Conservation (phyloP, 1,139 yeast genomes). For the Debaryomyces nepalensis region DNA sequence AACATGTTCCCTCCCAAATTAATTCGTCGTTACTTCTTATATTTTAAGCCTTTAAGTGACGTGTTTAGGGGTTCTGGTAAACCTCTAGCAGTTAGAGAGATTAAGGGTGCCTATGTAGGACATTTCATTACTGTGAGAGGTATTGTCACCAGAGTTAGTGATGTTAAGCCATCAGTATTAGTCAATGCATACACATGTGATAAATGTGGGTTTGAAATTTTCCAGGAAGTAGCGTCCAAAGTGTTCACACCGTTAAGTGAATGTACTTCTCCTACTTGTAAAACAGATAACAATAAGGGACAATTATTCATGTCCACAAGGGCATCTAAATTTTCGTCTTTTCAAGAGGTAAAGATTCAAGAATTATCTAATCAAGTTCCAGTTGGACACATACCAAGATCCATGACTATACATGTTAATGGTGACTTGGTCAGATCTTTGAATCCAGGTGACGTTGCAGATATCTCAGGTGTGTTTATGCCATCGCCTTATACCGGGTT, state of each 20-base stretch:
- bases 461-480: conserved; percentile 86
- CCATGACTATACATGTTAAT: conserved; percentile 80
- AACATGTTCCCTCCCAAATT: conserved; percentile 81
- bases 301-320: conserved; percentile 91
- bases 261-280: conserved; percentile 84
- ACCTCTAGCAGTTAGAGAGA: conserved; percentile 85
- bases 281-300: conserved; percentile 80
- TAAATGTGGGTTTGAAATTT: conserved; percentile 94
- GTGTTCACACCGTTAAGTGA: conserved; percentile 85
- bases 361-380: conserved; percentile 97
- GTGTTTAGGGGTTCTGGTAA: conserved; percentile 47
- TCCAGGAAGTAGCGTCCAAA: conserved; percentile 88
- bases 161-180: conserved; percentile 89
- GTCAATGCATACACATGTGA: conserved; percentile 98
- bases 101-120: conserved; percentile 84
- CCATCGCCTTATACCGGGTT: conserved; percentile 97
- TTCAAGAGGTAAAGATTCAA: conserved; percentile 94
- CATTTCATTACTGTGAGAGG: conserved; percentile 90
- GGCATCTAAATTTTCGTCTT: conserved; percentile 92
- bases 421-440: conserved; percentile 87
- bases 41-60: conserved; percentile 77
- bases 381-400: conserved; percentile 94
- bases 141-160: conserved; percentile 92
- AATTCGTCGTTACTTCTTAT: conserved; percentile 83
- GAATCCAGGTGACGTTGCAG: conserved; percentile 95